Evolutionary conservation across 2,329 filamentous ascomycete species (phyloP).

Genomic region (Cordyceps fumosorosea): DNA sequence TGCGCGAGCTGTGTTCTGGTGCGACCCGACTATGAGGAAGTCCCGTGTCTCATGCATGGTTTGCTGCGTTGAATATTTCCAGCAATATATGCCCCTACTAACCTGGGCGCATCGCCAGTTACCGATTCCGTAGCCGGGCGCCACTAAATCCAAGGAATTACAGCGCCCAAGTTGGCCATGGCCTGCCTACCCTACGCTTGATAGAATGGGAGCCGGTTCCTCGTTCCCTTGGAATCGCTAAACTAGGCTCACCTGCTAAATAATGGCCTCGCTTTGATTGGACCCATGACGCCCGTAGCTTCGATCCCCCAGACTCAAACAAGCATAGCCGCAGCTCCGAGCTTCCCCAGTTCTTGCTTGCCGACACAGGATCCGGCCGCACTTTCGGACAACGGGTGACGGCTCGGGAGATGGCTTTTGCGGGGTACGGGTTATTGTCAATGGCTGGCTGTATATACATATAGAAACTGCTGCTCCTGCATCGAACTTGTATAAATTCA

Average conservation of each 20-base stretch:
- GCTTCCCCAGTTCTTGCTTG: not conserved
- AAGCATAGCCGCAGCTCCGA: not conserved
- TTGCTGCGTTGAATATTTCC: not conserved
- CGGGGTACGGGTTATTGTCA: not conserved
- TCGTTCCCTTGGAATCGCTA: no score
- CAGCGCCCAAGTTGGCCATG: no score
- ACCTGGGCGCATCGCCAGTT: not conserved
- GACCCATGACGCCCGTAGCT: not conserved
- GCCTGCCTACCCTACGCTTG: no score
- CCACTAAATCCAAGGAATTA: not conserved
- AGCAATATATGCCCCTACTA: not conserved
- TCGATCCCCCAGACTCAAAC: conserved; percentile 9
- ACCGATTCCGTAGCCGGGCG: not conserved
- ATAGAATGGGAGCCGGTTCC: no score
- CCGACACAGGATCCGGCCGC: conserved; percentile 10
- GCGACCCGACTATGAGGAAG: not conserved
- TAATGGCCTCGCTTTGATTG: conserved; percentile 7
- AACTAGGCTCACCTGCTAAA: not conserved
- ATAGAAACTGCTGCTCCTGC: not conserved
- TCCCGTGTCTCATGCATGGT: not conserved
- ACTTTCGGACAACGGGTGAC: not conserved
- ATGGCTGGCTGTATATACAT: not conserved
- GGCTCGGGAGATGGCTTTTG: not conserved
- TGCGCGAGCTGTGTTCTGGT: no score
- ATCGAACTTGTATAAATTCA: not conserved